Evolutionary conservation across 2,329 filamentous ascomycete genomes (phyloP), one percentile per base, ranked within the genome.

Genomic region (Alternaria gaisen): DNA sequence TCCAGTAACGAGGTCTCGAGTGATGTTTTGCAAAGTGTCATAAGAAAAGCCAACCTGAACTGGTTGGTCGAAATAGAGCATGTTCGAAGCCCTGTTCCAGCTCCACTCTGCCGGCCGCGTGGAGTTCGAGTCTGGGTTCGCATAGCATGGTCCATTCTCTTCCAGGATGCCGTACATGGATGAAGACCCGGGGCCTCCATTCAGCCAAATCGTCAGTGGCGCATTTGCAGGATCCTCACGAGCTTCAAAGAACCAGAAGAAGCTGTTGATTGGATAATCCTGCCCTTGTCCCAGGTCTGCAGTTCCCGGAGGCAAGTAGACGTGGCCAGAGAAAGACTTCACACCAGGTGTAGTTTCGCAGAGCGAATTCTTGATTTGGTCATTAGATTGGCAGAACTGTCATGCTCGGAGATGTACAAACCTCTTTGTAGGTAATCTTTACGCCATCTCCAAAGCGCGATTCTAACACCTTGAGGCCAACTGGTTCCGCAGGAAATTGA

Each of bases 21-120:
- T 68, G 3, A 70, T 56, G 14, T 67, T 63, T 56, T 74, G 58
- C 10, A 68, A 54, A 3, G 65, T 64, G 22, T 72, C 64, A 42
- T 87, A 87, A 2, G 83, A 85, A 72, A 87, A 86, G 8, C 86
- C 86, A 38, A 85, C 83, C 48, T 85, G 82, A 3, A 80, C 82
- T 0, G 85, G 89, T 74, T 90, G 87, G 63, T 90, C 87, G 57
- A 91, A 82, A 74, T 87, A 91, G n/a, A 91, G 83, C 72, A 81
- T 77, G 54, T 81, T 81, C 26, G 76, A 76, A 47, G 34, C 40
- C 12, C 42, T 16, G n/a, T 71, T 71, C 58, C 62, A 67, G 53
- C 63, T 67, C 63, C 56, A 67, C n/a, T 51, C 64, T 18, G 46
- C 56, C n/a, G 59, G 56, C 9, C 60, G 48, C 1, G 54, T 65